phyloP scores from a whole-genome alignment of 352 stramenopile species.

The Globisporangium spiculum region DNA sequence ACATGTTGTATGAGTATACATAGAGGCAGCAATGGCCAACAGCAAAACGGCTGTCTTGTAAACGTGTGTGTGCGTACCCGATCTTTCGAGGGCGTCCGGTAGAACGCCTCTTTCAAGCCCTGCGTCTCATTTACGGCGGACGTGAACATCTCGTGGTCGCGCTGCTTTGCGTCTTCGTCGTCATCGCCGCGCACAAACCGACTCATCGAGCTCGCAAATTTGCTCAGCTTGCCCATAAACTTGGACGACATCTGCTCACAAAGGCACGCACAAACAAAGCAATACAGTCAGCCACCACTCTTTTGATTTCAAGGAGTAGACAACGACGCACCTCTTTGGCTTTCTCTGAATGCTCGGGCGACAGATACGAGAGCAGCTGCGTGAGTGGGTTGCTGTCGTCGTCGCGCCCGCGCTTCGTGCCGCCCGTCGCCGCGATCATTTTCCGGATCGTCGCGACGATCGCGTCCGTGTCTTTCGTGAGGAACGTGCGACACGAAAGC shows the following conservation, averaged over 20 bases:
- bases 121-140: constrained; percentile 53
- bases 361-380: constrained; percentile 66
- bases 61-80: constrained; percentile 30
- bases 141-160: constrained; percentile 35
- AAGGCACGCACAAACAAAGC: background rate
- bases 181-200: constrained; percentile 69
- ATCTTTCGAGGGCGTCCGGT: constrained; percentile 62
- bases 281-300: background rate
- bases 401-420: constrained; percentile 40
- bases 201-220: constrained; percentile 58
- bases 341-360: constrained; percentile 65
- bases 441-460: constrained; percentile 61
- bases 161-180: constrained; percentile 34
- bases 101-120: constrained; percentile 58
- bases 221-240: constrained; percentile 70
- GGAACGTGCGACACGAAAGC: constrained; percentile 62
- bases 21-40: background rate
- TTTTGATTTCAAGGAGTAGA: background rate
- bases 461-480: constrained; percentile 67
- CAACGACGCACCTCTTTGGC: constrained; percentile 53
- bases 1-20: background rate
- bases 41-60: background rate
- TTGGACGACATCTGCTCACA: constrained; percentile 55
- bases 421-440: constrained; percentile 51
- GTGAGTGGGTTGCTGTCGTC: constrained; percentile 28